Evolutionary conservation across 345 rosid species (phyloP).

Genomic region (Noccaea bulbosa): DNA sequence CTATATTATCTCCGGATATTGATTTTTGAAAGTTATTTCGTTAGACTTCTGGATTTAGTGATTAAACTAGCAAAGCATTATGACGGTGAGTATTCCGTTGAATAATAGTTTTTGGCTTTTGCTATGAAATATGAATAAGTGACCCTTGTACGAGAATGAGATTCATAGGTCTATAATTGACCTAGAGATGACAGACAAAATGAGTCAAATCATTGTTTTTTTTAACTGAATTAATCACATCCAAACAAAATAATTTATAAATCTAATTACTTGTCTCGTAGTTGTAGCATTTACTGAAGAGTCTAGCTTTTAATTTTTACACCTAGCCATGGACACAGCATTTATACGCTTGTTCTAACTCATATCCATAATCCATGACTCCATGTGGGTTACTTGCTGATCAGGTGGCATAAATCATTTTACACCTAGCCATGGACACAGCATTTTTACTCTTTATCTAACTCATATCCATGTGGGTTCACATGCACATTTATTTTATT

Average conservation of each 20-base stretch:
- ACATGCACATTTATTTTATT: conserved; percentile 39
- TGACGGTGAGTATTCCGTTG: conserved; percentile 2
- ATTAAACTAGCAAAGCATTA: not conserved
- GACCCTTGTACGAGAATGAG: conserved; percentile 24
- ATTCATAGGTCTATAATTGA: conserved; percentile 6
- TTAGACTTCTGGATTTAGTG: not conserved
- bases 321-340: conserved; percentile 34
- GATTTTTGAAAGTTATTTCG: not conserved
- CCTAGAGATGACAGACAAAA: conserved; percentile 16
- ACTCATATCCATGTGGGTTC: conserved; percentile 40
- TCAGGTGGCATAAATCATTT: not conserved
- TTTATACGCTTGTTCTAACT: conserved; percentile 19
- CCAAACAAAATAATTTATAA: not conserved
- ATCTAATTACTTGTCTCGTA: not conserved
- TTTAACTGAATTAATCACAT: not conserved
- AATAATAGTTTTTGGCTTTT: not conserved
- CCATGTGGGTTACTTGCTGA: conserved; percentile 14
- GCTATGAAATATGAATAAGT: not conserved
- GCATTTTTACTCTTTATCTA: conserved; percentile 8
- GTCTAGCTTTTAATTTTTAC: not conserved
- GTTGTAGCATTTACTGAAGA: conserved; percentile 10
- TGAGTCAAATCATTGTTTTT: conserved; percentile 9
- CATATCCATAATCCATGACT: conserved; percentile 21
- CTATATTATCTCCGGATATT: not conserved
- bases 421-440: conserved; percentile 8